A percentile compares a stretch with the other conserved stretches of the same genome.
Evolutionary conservation across 1,284 basidiomycete genomes (phyloP).

Genomic region (Rhodotorula mucilaginosa): DNA sequence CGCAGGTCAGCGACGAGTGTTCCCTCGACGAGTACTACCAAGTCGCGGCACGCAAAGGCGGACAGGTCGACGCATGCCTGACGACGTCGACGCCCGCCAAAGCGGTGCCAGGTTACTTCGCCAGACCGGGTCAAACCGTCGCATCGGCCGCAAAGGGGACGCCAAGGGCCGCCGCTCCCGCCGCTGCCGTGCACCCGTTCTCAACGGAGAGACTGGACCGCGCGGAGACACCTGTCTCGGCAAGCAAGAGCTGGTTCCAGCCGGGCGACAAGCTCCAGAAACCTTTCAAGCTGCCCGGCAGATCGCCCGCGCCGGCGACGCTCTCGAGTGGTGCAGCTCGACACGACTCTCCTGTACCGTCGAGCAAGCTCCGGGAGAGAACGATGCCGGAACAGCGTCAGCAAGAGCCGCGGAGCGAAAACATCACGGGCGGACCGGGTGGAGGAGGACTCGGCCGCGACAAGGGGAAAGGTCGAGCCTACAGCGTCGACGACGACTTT

Average conservation of each 20-base stretch:
- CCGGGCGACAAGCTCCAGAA: background rate
- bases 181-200: background rate
- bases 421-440: too few species aligned
- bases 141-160: too few species aligned
- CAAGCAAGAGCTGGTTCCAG: constrained; percentile 6
- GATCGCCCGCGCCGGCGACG: background rate
- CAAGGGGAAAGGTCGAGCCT: constrained; percentile 1
- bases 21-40: constrained; percentile 7
- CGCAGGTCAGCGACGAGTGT: constrained; percentile 12
- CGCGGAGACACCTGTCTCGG: background rate
- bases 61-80: background rate
- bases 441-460: background rate
- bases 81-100: constrained; percentile 2
- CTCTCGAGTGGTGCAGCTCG: background rate
- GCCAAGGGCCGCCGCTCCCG: background rate
- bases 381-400: background rate
- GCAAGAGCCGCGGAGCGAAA: background rate
- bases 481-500: background rate
- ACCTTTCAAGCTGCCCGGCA: constrained; percentile 18
- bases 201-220: background rate
- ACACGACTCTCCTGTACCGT: background rate
- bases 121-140: background rate
- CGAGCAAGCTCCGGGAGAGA: background rate
- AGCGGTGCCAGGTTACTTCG: constrained; percentile 3
- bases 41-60: background rate